Evolutionary conservation across 371 early-diverging fungal genomes (phyloP), one percentile per base, ranked within the genome.

Genomic region (Rhizopus arrhizus): DNA sequence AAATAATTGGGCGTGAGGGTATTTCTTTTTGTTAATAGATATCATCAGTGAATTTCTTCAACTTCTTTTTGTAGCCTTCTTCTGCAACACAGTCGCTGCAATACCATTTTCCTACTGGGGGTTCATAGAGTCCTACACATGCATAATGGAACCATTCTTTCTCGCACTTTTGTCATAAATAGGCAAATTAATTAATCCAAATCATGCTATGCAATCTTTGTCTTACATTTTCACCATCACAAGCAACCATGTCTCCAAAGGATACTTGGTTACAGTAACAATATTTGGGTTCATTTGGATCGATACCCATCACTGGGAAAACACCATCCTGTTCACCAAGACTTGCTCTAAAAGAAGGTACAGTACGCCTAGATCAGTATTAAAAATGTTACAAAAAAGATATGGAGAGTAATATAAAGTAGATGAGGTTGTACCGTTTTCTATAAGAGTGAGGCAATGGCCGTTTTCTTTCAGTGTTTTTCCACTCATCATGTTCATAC

Each of bases 171-270:
- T 48, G 51, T 36, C 5, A 43, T 1, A 43, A n/a, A 35, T 34
- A 53, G 15, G 5, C 11, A 51, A 43, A 16, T 36, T 36, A 29
- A 8, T 9, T 32, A n/a, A 3, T 8, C 22, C 22, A 22, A 22
- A 22, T 22, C 22, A 22, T 22, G 22, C 22, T 13, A 46, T 34
- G 7, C 12, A n/a, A 9, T 40, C 16, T 13, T 7, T 33, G 12
- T 70, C 82, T 73, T 85, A 91, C 93, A 62, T 92, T 91, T 33
- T 85, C 88, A 35, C 93, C 91, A 73, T 97, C 98, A 67, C 98
- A 97, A 13, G 91, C 98, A 66, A 98, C 91, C 98, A 98, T 98
- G 51, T 95, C 95, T n/a, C 98, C 98, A 73, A 85, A 97, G 9
- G 96, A 95, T 6, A 98, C 95, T 73, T 95, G 94, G 46, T 90